These are phyloP conservation scores for Russula compacta DNA, from an alignment of 768 basidiomycete genomes.

Conservation along the genomic window DNA sequence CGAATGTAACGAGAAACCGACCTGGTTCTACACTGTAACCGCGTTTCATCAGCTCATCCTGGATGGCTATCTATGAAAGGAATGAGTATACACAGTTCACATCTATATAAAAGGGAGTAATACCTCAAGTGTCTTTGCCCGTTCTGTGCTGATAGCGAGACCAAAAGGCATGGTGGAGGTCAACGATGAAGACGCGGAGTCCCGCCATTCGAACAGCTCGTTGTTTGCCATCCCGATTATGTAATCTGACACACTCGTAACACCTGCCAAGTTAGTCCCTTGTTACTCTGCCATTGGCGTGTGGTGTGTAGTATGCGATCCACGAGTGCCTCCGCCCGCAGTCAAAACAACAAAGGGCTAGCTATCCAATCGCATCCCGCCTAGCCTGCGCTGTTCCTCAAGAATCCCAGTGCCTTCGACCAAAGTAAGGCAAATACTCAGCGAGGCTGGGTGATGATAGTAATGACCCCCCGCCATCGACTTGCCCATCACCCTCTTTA, in stretches of 20 bases:
- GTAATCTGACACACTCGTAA: slow-evolving; percentile 5
- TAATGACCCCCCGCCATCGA: too few relatives aligned
- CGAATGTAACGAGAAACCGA: slow-evolving; percentile 30
- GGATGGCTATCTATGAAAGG: slow-evolving; percentile 53
- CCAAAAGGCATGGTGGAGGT: slow-evolving; percentile 53
- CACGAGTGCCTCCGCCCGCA: too few relatives aligned
- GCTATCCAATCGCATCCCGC: too few relatives aligned
- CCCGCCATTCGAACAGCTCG: not conserved
- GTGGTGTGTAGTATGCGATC: too few relatives aligned
- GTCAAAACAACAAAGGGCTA: too few relatives aligned
- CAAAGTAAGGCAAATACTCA: too few relatives aligned
- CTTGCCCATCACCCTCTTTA: too few relatives aligned
- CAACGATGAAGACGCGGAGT: slow-evolving; percentile 7
- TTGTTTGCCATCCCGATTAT: not conserved
- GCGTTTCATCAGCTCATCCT: slow-evolving; percentile 69
- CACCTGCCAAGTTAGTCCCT: too few relatives aligned
- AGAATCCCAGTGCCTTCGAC: too few relatives aligned
- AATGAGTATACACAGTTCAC: slow-evolving; percentile 8
- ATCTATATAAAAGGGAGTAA: slow-evolving; percentile 14
- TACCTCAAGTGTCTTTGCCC: slow-evolving; percentile 63
- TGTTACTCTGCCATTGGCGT: too few relatives aligned
- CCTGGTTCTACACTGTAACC: slow-evolving; percentile 72
- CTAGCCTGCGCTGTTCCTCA: too few relatives aligned
- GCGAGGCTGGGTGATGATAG: too few relatives aligned
- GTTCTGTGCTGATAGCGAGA: slow-evolving; percentile 71